Base-by-base conservation (phyloP, 2,329 filamentous ascomycete species). In the Allantophomopsis cytisporea region DNA sequence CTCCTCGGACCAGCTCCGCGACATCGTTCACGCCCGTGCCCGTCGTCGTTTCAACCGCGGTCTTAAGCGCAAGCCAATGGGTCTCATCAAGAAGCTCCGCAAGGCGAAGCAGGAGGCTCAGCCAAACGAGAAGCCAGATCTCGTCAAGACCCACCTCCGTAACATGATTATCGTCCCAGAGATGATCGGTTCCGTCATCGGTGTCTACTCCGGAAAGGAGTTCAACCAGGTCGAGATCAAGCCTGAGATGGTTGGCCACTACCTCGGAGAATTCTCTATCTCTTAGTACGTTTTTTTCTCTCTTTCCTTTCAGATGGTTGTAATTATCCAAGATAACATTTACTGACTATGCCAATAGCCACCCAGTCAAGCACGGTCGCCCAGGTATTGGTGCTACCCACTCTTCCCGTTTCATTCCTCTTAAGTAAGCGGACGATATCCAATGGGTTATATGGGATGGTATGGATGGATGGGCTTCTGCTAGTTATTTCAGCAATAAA, bases 191-290 rank as follows among this genome's bases (percentile, higher is more conserved):
- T 84, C 76, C 69, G 89, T 98, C 60, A 83, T 98, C 60, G 91
- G 88, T 65, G 91, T 98, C 76, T 98, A 98, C 84, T 94, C 86
- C 55, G 91, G 91, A 65, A 98, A 98, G 83, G 88, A 96, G 72
- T 98, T 98, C 84, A 98, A 98, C 83, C 89, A 95, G 79, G 88
- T 98, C 59, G 91, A 98, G 72, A 91, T 98, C 75, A 95, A 95
- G 82, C 91, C 91, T 59, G 91, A 98, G 79, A 98, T 98, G 91
- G 91, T 98, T 69, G 91, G 91, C 66, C 89, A 96, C 77, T 95
- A 95, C 78, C 77, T 98, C 54, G 91, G 76, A 62, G 91, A 98
- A 73, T 98, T 98, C 80, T 95, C 88, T 55, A 98, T 98, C 75
- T 91, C 89, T 74, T 98, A 98, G 86, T 94, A 83, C 59, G 85